Base-by-base conservation (phyloP, 495 filamentous ascomycete species). In the Podospora pseudocomata region DNA sequence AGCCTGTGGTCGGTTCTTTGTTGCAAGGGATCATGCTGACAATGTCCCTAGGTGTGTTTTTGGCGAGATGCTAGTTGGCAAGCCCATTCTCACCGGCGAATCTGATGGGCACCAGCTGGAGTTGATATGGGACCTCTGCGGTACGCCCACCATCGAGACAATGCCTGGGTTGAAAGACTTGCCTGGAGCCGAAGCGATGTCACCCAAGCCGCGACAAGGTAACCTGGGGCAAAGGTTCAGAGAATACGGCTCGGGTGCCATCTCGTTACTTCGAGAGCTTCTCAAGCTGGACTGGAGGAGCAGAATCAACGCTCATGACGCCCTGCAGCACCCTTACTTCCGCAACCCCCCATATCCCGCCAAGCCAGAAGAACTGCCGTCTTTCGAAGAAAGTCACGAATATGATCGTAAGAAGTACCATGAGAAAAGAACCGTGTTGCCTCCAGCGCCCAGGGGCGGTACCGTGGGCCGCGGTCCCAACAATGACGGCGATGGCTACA, bases 11-110 rank as follows among this genome's bases (percentile, higher is more conserved):
- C n/a, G 0, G 60, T 16, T 20, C 61, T 58, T 4, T n/a, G 15
- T 34, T 30, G 6, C 16, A 26, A 28, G 39, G 28, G 54, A 53
- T 30, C 63, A 34, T 16, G 65, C 76, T 81, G 72, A 82, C 76
- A 74, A 64, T 66, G 6, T n/a, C 20, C 54, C 16, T 70, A 94
- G 92, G 32, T 97, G 95, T 76, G 93, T 99, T 13, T 97, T 99
- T 77, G 95, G 93, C 34, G 95, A 99, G 78, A 99, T 99, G 95
- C 91, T 98, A 68, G 89, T 92, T 71, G 88, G 93, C 62, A 96
- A 92, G 75, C 95, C 95, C 0, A 97, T 99, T 60, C 86, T 99
- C 27, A 87, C 92, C 3, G 95, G 95, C 4, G 92, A 87, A 65
- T 96, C 90, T 74, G 95, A 99, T 75, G 79, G 86, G 5, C 91